phyloP scores from a whole-genome alignment of 345 rosid genomes.

The Iberis pinnata region DNA sequence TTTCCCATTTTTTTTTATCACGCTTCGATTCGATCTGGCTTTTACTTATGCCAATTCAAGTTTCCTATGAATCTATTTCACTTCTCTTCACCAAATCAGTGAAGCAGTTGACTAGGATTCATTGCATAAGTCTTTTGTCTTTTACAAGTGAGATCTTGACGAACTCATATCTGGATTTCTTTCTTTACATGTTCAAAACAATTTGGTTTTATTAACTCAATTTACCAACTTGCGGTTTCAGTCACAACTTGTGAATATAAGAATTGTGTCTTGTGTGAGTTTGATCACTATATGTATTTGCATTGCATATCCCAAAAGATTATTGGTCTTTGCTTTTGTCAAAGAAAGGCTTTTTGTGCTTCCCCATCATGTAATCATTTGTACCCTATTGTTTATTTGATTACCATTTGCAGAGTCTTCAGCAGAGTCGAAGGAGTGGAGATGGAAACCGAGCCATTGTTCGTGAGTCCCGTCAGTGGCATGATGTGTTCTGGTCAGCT shows the following conservation, averaged over 20 bases:
- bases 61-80: background rate
- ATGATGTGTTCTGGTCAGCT: constrained; percentile 84
- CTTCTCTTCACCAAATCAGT: background rate
- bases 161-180: background rate
- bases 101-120: constrained; percentile 23
- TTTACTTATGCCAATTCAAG: background rate
- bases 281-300: too few species aligned
- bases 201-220: too few species aligned
- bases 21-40: background rate
- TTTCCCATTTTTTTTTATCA: constrained; percentile 12
- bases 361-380: too few species aligned
- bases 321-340: constrained; percentile 6
- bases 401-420: constrained; percentile 41
- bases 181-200: too few species aligned
- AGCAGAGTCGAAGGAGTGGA: constrained; percentile 52
- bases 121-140: constrained; percentile 9
- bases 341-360: too few species aligned
- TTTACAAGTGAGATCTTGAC: constrained; percentile 11
- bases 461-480: constrained; percentile 61
- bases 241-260: too few species aligned
- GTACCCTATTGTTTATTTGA: background rate
- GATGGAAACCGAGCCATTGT: constrained; percentile 41
- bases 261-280: too few species aligned
- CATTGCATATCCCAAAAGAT: too few species aligned
- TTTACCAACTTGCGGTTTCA: too few species aligned